Conservation (phyloP, 768 basidiomycete species). For the Tylopilus intermedius region DNA sequence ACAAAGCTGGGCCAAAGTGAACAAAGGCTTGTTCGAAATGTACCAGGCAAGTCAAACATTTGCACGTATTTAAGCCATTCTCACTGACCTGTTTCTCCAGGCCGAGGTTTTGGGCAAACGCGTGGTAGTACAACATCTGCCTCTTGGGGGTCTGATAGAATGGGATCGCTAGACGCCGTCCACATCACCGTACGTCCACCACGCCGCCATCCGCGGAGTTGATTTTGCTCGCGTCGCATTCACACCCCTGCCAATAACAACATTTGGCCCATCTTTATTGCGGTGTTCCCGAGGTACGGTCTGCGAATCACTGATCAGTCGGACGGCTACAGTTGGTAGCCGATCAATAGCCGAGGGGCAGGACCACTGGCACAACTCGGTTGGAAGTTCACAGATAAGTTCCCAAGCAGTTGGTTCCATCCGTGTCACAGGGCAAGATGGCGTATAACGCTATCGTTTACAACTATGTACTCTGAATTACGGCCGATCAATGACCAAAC, state of each 20-base stretch:
- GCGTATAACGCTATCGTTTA: neutral
- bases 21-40: conserved; percentile 91
- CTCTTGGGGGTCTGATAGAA: conserved; percentile 74
- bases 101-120: conserved; percentile 90
- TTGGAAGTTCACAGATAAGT: neutral
- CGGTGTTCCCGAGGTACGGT: neutral
- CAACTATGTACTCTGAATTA: neutral
- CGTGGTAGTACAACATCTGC: conserved; percentile 94
- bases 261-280: neutral
- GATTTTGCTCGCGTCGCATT: conserved; percentile 3
- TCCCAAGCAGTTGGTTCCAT: conserved; percentile 11
- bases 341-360: neutral
- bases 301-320: neutral
- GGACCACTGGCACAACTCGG: neutral
- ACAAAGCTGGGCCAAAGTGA: conserved; percentile 86
- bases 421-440: neutral
- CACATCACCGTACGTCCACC: conserved; percentile 1
- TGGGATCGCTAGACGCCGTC: conserved; percentile 43
- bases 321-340: neutral
- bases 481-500: neutral
- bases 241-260: conserved; percentile 15
- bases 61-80: neutral
- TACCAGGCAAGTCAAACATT: conserved; percentile 57
- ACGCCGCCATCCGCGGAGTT: conserved; percentile 17
- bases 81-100: conserved; percentile 30